Percentiles rank a stretch among this genome's conserved stretches.
These are phyloP conservation scores for Chytridium lagenaria DNA, from an alignment of 371 early-diverging fungal genomes.

Conservation along the genomic window DNA sequence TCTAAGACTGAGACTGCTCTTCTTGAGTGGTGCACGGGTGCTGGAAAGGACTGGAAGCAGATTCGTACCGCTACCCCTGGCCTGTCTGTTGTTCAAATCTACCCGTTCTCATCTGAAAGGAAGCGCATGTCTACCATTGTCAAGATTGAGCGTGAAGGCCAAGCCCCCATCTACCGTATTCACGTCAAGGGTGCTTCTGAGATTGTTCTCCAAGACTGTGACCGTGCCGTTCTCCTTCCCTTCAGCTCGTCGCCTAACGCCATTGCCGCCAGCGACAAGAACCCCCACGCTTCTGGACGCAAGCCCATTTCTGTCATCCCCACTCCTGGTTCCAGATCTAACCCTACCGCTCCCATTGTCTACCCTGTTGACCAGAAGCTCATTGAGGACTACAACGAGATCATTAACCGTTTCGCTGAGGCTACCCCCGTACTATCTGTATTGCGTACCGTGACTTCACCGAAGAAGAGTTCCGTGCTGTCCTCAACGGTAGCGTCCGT, in stretches of 20 bases:
- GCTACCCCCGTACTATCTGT: conserved; percentile 74
- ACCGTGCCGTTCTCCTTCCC: conserved; percentile 30
- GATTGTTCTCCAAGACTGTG: conserved; percentile 62
- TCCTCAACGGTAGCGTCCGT: conserved; percentile 30
- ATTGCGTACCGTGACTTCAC: conserved; percentile 74
- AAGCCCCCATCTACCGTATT: conserved; percentile 58
- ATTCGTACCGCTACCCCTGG: conserved; percentile 54
- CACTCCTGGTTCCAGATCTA: conserved; percentile 28
- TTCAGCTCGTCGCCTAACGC: conserved; percentile 25
- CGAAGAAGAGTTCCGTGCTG: conserved; percentile 34
- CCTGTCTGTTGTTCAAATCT: conserved; percentile 62
- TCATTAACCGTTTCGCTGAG: conserved; percentile 79
- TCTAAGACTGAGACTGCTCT: conserved; percentile 89
- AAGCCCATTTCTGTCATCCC: conserved; percentile 18
- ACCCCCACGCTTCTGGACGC: not conserved
- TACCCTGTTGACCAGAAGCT: conserved; percentile 43
- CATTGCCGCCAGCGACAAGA: not conserved
- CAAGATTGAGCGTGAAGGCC: not conserved
- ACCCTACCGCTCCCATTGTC: conserved; percentile 25
- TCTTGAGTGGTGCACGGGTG: conserved; percentile 66
- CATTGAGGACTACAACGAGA: conserved; percentile 62
- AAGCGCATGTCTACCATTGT: conserved; percentile 87
- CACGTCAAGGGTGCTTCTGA: conserved; percentile 90
- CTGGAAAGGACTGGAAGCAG: conserved; percentile 55
- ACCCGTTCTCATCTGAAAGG: conserved; percentile 83